Conservation (phyloP, 441 rosid species). For the Adansonia madagascariensis region DNA sequence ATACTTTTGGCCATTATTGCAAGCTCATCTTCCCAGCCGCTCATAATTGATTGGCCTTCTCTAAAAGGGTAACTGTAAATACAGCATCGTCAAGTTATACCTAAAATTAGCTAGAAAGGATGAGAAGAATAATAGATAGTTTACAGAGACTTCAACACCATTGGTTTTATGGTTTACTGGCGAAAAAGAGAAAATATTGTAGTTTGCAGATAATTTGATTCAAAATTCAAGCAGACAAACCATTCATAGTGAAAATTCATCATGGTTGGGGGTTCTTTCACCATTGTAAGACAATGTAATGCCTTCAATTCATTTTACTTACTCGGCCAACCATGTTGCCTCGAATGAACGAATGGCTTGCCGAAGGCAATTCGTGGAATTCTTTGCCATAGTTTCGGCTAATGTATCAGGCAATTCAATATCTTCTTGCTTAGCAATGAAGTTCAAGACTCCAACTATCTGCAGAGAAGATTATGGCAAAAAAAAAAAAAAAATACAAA, state of each 20-base stretch:
- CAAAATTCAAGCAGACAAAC: background rate
- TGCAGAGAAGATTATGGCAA: conserved; percentile 7
- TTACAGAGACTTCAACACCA: background rate
- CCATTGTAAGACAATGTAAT: background rate
- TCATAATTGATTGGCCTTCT: conserved; percentile 27
- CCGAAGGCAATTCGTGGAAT: conserved; percentile 36
- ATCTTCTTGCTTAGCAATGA: conserved; percentile 38
- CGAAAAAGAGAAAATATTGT: background rate
- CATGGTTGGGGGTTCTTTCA: background rate
- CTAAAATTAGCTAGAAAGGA: background rate
- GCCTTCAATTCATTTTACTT: background rate
- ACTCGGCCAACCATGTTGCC: conserved; percentile 32
- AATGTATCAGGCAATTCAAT: conserved; percentile 29
- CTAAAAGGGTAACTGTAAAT: conserved; percentile 27
- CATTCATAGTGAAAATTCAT: background rate
- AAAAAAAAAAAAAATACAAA: background rate
- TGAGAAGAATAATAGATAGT: background rate
- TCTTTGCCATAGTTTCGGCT: conserved; percentile 27
- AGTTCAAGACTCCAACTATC: conserved; percentile 38
- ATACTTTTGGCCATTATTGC: conserved; percentile 31
- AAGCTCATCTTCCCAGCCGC: conserved; percentile 34
- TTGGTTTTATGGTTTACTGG: background rate
- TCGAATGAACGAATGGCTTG: conserved; percentile 50
- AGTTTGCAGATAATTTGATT: background rate
- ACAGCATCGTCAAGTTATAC: background rate